phyloP scores from a whole-genome alignment of 441 rosid species.

The Theobroma grandiflorum region DNA sequence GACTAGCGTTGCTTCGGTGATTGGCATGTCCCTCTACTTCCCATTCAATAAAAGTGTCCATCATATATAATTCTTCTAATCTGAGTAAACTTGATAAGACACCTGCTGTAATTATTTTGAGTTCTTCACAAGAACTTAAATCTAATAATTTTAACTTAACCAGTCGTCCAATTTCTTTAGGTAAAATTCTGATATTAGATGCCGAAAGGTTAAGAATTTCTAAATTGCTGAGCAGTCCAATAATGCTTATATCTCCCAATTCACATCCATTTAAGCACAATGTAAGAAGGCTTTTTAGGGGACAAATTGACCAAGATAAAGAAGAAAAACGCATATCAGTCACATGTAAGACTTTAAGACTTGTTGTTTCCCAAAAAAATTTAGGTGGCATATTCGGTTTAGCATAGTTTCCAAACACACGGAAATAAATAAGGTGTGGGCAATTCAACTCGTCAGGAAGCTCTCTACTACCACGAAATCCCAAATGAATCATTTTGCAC shows the following conservation, averaged over 20 bases:
- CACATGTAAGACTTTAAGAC: neutral
- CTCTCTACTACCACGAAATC: neutral
- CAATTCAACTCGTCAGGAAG: neutral
- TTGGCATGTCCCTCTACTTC: too few relatives aligned
- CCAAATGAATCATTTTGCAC: neutral
- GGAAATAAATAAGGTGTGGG: neutral
- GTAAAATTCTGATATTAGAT: neutral
- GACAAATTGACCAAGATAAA: constrained; percentile 11
- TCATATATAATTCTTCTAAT: too few relatives aligned
- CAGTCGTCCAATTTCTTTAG: neutral
- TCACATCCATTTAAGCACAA: neutral
- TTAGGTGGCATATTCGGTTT: neutral
- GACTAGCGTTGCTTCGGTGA: too few relatives aligned
- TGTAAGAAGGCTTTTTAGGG: neutral
- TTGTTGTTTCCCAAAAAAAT: neutral
- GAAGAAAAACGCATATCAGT: neutral
- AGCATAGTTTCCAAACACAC: neutral
- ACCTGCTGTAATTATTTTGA: too few relatives aligned
- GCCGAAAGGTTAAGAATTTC: neutral
- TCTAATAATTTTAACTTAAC: too few relatives aligned
- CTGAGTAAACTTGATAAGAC: too few relatives aligned
- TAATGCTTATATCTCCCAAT: neutral
- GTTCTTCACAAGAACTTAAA: too few relatives aligned
- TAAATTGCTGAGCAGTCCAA: neutral
- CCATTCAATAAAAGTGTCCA: too few relatives aligned